Conservation (phyloP, 2,329 filamentous ascomycete genomes). For the Neopestalotiopsis sp. region DNA sequence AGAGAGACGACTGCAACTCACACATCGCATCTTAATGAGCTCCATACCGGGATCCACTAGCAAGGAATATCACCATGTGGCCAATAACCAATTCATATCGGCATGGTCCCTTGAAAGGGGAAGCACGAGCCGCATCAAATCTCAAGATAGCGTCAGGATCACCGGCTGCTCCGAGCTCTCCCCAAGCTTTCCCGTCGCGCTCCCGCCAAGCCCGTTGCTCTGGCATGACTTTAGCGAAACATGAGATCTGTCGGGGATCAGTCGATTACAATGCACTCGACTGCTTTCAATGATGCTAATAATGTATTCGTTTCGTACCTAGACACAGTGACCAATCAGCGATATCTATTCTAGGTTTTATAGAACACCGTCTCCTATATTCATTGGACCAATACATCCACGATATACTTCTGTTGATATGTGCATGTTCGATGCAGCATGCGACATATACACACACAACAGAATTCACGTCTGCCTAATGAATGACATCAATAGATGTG, state of each 20-base stretch:
- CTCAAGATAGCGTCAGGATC: neutral
- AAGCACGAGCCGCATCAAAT: constrained; percentile 2
- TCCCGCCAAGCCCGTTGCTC: neutral
- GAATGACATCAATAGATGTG: too few relatives aligned
- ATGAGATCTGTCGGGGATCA: neutral
- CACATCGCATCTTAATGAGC: constrained; percentile 3
- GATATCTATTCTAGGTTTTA: neutral
- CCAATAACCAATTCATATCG: constrained; percentile 5
- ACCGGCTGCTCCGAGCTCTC: neutral
- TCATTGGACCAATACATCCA: too few relatives aligned
- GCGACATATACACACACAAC: too few relatives aligned
- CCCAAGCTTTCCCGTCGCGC: neutral
- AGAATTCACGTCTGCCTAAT: too few relatives aligned
- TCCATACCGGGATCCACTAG: neutral
- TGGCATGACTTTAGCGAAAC: constrained; percentile 1
- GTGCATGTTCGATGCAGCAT: too few relatives aligned
- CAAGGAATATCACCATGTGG: constrained; percentile 7
- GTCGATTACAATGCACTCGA: neutral
- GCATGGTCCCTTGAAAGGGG: constrained; percentile 3
- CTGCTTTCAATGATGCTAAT: too few relatives aligned
- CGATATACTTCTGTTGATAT: too few relatives aligned
- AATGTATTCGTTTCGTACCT: neutral
- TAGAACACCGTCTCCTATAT: neutral
- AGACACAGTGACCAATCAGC: neutral
- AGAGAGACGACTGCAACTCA: neutral